Evolutionary conservation across 2,329 filamentous ascomycete species (phyloP), one percentile per base, ranked within the genome.

Genomic region (Aspergillus fischeri): DNA sequence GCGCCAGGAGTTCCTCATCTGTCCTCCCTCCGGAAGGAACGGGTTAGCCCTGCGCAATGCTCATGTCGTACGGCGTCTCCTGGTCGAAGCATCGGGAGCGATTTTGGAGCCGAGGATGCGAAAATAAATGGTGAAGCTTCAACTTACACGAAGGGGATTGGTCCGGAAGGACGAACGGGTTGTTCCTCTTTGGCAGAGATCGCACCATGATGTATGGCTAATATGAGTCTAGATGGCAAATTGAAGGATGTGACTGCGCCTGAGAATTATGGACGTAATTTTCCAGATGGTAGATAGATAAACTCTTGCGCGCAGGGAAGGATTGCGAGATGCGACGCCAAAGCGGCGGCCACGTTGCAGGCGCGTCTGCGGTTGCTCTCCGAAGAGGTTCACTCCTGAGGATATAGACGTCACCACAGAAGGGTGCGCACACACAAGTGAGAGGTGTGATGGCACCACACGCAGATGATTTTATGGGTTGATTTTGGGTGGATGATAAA

Each of bases 1-100:
- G 88, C 74, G 87, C 80, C 62, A 97, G 85, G 55, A 97, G 86
- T 60, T 91, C 88, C 60, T 81, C 73, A 74, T 89, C 89, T 92
- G 68, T 53, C 55, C 50, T 42, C 28, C 32, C 53, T 35, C 45
- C 14, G 20, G 20, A 49, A 54, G 47, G 21, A 57, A 54, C 58
- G 45, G 44, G 50, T 67, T 60, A 65, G 63, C 56, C 28, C 52
- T 51, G 58, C 54, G 58, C 59, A 49, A 45, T 14, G 47, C 35
- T 42, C 28, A 14, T 42, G 29, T 24, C 42, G 20, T 50, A 45
- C 29, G 51, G 32, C 10, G 24, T 27, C 32, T 14, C 51, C 61
- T 53, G 52, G 11, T n/a, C 47, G 58, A 54, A 35, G 48, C 32
- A 52, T 35, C 56, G 54, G 50, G 51, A 52, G 27, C 38, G 21